These are phyloP conservation scores for Pezicula carpinea DNA, from an alignment of 2,329 filamentous ascomycete species.

Conservation along the genomic window DNA sequence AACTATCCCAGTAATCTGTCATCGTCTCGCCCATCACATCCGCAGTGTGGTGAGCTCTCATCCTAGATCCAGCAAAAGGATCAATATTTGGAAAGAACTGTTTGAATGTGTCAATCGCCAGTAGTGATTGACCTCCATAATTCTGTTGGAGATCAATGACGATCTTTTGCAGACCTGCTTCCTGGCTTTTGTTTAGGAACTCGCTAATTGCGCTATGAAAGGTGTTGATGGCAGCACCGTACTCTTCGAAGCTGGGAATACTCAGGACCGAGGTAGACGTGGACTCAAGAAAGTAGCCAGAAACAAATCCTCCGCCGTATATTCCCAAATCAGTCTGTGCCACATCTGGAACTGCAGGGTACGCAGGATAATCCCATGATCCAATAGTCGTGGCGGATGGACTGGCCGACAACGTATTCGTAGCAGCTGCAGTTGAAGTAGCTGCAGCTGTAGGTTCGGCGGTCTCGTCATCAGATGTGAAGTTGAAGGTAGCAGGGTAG, in stretches of 20 bases:
- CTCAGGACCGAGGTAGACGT: conserved; percentile 32
- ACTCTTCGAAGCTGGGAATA: conserved; percentile 33
- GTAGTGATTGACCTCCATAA: conserved; percentile 55
- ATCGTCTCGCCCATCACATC: conserved; percentile 18
- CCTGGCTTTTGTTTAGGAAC: conserved; percentile 40
- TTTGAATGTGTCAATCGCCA: conserved; percentile 48
- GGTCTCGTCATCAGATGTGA: conserved; percentile 1
- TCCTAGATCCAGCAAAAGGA: conserved; percentile 17
- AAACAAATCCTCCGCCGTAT: conserved; percentile 15
- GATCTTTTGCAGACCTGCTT: conserved; percentile 47
- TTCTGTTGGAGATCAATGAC: conserved; percentile 61
- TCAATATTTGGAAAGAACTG: conserved; percentile 29
- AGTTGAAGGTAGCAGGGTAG: conserved; percentile 14
- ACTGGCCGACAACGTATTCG: conserved; percentile 1
- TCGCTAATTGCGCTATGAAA: conserved; percentile 28
- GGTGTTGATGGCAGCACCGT: conserved; percentile 21
- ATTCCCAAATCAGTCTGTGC: conserved; percentile 16
- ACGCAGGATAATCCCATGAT: conserved; percentile 11
- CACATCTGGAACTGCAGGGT: conserved; percentile 13
- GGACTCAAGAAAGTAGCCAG: conserved; percentile 21
- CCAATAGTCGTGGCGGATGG: background rate
- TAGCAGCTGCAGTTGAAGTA: background rate
- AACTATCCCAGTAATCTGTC: conserved; percentile 17
- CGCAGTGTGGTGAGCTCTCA: conserved; percentile 16
- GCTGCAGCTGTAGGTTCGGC: background rate